These are phyloP conservation scores for Xylariales sp. DNA, from an alignment of 2,329 filamentous ascomycete species.

Conservation along the genomic window DNA sequence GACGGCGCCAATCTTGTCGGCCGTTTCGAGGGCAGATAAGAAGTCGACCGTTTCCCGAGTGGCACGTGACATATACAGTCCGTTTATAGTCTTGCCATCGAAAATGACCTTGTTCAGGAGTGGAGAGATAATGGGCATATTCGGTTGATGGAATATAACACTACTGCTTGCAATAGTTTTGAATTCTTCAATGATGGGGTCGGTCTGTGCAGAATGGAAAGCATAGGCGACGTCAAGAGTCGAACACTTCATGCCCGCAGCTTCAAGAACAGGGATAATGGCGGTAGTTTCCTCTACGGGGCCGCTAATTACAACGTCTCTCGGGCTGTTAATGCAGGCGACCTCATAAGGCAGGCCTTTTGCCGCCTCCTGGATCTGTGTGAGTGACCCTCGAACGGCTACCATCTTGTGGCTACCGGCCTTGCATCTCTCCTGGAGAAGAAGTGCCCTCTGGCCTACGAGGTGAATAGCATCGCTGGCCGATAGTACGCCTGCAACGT, in stretches of 20 bases:
- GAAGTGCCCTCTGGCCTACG: conserved; percentile 71
- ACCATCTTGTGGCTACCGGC: conserved; percentile 71
- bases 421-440: conserved; percentile 71
- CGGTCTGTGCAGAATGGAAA: conserved; percentile 71
- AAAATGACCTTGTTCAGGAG: conserved; percentile 66
- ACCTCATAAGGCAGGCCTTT: conserved; percentile 47
- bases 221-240: conserved; percentile 59
- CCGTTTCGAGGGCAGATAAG: conserved; percentile 64
- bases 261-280: not conserved
- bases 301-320: conserved; percentile 71
- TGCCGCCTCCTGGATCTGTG: conserved; percentile 51
- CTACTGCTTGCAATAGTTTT: conserved; percentile 57
- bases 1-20: conserved; percentile 60
- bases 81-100: conserved; percentile 63
- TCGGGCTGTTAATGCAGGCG: conserved; percentile 73
- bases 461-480: conserved; percentile 75
- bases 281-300: conserved; percentile 57
- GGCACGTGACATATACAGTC: conserved; percentile 69
- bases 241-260: conserved; percentile 48
- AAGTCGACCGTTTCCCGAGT: conserved; percentile 77
- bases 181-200: conserved; percentile 68
- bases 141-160: conserved; percentile 65
- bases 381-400: conserved; percentile 59
- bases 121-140: conserved; percentile 73
- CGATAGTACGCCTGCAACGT: conserved; percentile 75